phyloP scores from a whole-genome alignment of 179 eudicot species.

The Silene coronaria region DNA sequence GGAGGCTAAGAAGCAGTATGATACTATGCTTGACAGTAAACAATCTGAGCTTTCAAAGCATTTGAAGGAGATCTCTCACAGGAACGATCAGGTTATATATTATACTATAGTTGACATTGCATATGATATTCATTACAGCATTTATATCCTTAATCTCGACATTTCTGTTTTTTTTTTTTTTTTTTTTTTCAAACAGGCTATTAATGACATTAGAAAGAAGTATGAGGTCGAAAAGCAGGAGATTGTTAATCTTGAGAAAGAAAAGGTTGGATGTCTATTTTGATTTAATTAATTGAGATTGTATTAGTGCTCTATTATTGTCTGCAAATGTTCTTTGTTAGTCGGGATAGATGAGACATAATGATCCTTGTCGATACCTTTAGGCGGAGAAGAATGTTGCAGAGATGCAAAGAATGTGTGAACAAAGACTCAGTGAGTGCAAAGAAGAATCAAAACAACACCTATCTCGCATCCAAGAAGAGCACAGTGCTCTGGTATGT shows the following conservation, averaged over 20 bases:
- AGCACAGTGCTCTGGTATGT: conserved; percentile 67
- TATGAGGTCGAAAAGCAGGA: conserved; percentile 81
- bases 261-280: conserved; percentile 51
- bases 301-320: not conserved
- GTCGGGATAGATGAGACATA: not conserved
- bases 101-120: conserved; percentile 8
- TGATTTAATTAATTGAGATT: not conserved
- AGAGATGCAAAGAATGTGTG: conserved; percentile 57
- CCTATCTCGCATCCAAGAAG: conserved; percentile 56
- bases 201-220: conserved; percentile 81
- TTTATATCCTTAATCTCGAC: conserved; percentile 20
- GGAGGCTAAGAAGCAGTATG: conserved; percentile 77
- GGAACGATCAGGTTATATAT: conserved; percentile 73
- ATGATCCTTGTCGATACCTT: conserved; percentile 23
- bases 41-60: conserved; percentile 79
- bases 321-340: not conserved
- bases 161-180: conserved; percentile 5
- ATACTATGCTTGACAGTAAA: conserved; percentile 79
- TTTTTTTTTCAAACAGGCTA: conserved; percentile 55
- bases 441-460: conserved; percentile 58
- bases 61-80: conserved; percentile 85
- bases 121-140: not conserved
- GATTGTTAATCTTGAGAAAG: conserved; percentile 61
- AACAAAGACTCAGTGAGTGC: conserved; percentile 50
- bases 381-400: conserved; percentile 67